Percentiles rank a stretch among this genome's conserved stretches.
Evolutionary conservation across 1,284 basidiomycete species (phyloP).

Genomic region (Fomitopsis schrenkii): DNA sequence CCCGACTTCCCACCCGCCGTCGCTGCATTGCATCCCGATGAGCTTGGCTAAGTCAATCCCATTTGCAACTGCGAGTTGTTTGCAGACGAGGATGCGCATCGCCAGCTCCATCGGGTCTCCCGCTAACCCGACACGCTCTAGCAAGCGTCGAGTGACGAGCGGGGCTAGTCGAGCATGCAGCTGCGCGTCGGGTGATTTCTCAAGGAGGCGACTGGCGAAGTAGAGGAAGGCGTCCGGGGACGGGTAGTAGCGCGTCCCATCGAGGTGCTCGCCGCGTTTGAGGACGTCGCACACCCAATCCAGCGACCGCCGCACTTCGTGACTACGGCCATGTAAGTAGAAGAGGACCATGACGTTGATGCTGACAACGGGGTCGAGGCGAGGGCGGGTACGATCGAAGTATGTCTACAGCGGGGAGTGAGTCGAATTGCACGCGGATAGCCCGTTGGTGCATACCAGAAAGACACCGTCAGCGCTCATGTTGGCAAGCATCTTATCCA

Average conservation of each 20-base stretch:
- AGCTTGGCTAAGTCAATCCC: conserved; percentile 35
- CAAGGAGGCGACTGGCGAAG: conserved; percentile 42
- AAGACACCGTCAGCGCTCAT: conserved; percentile 45
- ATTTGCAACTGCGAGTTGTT: conserved; percentile 18
- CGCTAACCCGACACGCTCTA: conserved; percentile 39
- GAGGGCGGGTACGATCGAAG: conserved; percentile 33
- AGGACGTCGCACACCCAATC: conserved; percentile 44
- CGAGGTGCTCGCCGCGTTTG: conserved; percentile 41
- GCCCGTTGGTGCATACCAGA: conserved; percentile 24
- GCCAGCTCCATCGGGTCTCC: conserved; percentile 37
- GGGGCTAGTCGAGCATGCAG: conserved; percentile 32
- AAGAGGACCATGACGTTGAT: conserved; percentile 47
- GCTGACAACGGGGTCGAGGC: conserved; percentile 38
- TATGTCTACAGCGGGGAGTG: conserved; percentile 31
- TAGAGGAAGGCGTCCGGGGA: conserved; percentile 44
- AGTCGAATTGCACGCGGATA: background rate
- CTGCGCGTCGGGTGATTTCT: conserved; percentile 27
- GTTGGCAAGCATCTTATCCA: conserved; percentile 50
- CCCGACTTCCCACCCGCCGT: conserved; percentile 40
- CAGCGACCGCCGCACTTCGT: conserved; percentile 38
- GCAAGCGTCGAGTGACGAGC: conserved; percentile 35
- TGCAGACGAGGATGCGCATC: conserved; percentile 40
- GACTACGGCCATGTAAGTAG: conserved; percentile 40
- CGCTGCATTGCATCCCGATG: conserved; percentile 36
- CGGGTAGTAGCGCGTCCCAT: conserved; percentile 49